phyloP scores from a whole-genome alignment of 495 filamentous ascomycete genomes.

The Arthonia radiata region DNA sequence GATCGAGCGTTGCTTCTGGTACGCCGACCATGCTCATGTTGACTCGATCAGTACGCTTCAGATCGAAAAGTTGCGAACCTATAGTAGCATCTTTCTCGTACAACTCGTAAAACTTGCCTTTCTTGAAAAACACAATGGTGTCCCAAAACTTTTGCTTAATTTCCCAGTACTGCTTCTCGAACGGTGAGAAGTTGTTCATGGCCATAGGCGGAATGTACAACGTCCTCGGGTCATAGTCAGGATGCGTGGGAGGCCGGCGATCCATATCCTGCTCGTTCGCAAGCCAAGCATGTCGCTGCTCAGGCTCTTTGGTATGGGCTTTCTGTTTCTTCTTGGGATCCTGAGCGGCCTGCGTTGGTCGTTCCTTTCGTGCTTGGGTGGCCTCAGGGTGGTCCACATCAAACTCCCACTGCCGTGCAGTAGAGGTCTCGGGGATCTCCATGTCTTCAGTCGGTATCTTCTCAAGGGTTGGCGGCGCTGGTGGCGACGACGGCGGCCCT shows the following conservation, averaged over 20 bases:
- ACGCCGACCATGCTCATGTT: constrained; percentile 99
- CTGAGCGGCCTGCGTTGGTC: constrained; percentile 12
- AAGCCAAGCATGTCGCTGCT: constrained; percentile 71
- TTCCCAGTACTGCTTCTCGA: constrained; percentile 98
- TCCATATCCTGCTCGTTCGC: constrained; percentile 65
- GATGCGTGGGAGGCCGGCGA: constrained; percentile 49
- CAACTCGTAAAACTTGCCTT: constrained; percentile 97
- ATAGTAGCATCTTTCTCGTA: constrained; percentile 98
- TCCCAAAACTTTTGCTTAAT: constrained; percentile 98
- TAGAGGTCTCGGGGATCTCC: constrained; percentile 39
- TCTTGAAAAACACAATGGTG: constrained; percentile 98
- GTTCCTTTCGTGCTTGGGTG: constrained; percentile 23
- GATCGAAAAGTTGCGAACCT: constrained; percentile 86
- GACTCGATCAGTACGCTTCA: constrained; percentile 92
- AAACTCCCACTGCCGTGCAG: constrained; percentile 64
- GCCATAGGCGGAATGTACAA: constrained; percentile 65
- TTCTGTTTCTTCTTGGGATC: constrained; percentile 40
- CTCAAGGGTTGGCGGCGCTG: constrained; percentile 16
- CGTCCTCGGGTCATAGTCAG: constrained; percentile 79
- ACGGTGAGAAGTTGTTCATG: constrained; percentile 59
- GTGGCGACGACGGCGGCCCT: constrained; percentile 22
- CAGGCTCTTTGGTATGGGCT: constrained; percentile 51
- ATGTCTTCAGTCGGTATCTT: constrained; percentile 21
- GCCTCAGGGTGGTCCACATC: constrained; percentile 51
- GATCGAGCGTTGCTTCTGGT: constrained; percentile 66